These are phyloP conservation scores for Cladosporium sp. DNA, from an alignment of 2,329 filamentous ascomycete species.

Conservation along the genomic window DNA sequence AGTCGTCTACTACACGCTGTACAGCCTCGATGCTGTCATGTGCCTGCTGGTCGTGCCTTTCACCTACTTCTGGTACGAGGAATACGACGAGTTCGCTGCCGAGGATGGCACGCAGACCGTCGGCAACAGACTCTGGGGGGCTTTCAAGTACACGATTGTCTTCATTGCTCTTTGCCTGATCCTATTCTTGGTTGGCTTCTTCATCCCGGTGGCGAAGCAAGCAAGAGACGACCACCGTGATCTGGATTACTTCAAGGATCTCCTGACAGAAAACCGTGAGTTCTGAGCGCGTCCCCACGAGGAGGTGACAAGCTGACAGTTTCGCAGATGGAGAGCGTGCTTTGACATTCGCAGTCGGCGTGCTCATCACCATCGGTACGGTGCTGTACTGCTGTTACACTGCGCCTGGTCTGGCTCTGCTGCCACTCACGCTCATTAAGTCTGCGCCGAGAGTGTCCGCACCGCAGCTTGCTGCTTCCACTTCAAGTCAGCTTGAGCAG, in stretches of 20 bases:
- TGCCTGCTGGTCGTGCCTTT: slow-evolving; percentile 90
- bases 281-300: slow-evolving; percentile 10
- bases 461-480: slow-evolving; percentile 69
- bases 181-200: slow-evolving; percentile 88
- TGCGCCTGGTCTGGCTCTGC: slow-evolving; percentile 75
- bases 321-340: slow-evolving; percentile 74
- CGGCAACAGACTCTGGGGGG: slow-evolving; percentile 67
- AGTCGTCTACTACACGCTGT: slow-evolving; percentile 86
- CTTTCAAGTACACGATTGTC: slow-evolving; percentile 81
- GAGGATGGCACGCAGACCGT: slow-evolving; percentile 71
- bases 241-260: slow-evolving; percentile 82
- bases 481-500: slow-evolving; percentile 70
- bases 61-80: slow-evolving; percentile 96
- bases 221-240: slow-evolving; percentile 62
- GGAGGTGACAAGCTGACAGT: slow-evolving; percentile 9
- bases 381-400: slow-evolving; percentile 85
- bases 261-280: slow-evolving; percentile 73
- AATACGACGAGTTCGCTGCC: slow-evolving; percentile 85
- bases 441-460: slow-evolving; percentile 80
- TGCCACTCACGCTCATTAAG: slow-evolving; percentile 88
- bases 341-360: slow-evolving; percentile 78
- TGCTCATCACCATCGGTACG: slow-evolving; percentile 83
- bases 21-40: slow-evolving; percentile 82
- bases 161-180: slow-evolving; percentile 76
- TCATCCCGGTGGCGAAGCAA: slow-evolving; percentile 72